Base-by-base conservation (phyloP, 2,329 filamentous ascomycete genomes). In the Pyrenochaeta sp. region DNA sequence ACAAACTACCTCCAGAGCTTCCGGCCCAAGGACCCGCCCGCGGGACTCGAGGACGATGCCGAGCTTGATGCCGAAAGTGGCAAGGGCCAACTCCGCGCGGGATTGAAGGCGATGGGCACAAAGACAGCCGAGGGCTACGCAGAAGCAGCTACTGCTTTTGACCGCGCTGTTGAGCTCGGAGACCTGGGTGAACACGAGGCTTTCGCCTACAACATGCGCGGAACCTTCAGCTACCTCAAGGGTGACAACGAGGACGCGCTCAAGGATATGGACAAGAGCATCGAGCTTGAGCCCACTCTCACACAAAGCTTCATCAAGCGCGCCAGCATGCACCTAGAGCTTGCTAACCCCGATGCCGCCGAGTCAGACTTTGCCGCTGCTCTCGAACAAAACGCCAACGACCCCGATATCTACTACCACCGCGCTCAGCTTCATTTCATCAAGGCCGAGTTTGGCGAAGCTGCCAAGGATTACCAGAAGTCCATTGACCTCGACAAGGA, bases 1-100 rank as follows among this genome's bases (percentile, higher is more conserved):
- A 90, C 91, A 68, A 99, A 99, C 80, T 99, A 99, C 74, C 87
- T 99, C 21, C 93, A 97, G 77, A 97, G 93, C 78, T 99, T 99
- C 88, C 88, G 94, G 48, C 80, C 86, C 46, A 89, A 88, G 77
- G 80, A 85, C 34, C 82, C 90, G 2, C 93, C 94, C 3, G 84
- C 80, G 50, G 93, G 90, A 9, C 79, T 99, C 38, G 91, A 93
- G 48, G 90, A 95, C 58, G 81, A 84, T 6, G 84, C 80, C n/a
- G 90, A 96, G 56, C 74, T 96, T 35, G 75, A 84, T 28, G 84
- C 92, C 60, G 84, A 87, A 31, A 89, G 85, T 31, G 93, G 92
- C 61, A 88, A 88, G 77, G 92, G 88, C 26, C 88, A 96, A 72
- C 76, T 99, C 67, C 89, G 91, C 72, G 82, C 89, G 63, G 94